Evolutionary conservation across 2,329 filamentous ascomycete genomes (phyloP).

Genomic region (Fusarium sp.): DNA sequence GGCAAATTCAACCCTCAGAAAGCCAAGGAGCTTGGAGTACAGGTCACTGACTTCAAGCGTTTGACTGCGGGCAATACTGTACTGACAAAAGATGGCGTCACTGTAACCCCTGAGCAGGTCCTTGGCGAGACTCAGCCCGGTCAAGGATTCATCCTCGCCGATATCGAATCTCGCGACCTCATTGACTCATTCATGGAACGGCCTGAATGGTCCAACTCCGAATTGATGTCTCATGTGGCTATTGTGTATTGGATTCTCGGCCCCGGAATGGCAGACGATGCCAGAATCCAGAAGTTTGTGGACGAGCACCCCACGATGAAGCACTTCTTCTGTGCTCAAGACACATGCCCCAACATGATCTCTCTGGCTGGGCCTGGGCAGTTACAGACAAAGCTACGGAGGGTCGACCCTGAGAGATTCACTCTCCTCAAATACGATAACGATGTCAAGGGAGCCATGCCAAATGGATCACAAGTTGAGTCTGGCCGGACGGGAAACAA

Average conservation of each 20-base stretch:
- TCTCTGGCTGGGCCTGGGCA: conserved; percentile 72
- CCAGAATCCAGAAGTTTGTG: conserved; percentile 75
- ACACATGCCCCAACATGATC: conserved; percentile 80
- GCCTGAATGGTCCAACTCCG: conserved; percentile 73
- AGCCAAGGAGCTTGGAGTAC: conserved; percentile 73
- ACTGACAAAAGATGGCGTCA: conserved; percentile 68
- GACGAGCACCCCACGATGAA: conserved; percentile 65
- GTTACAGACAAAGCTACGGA: conserved; percentile 74
- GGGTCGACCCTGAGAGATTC: conserved; percentile 79
- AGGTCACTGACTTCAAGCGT: conserved; percentile 62
- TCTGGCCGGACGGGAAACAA: conserved; percentile 56
- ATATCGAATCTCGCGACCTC: conserved; percentile 77
- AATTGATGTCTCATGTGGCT: conserved; percentile 73
- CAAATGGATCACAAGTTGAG: conserved; percentile 46
- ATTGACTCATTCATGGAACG: conserved; percentile 74
- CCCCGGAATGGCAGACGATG: conserved; percentile 69
- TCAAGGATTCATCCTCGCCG: conserved; percentile 79
- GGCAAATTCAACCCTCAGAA: conserved; percentile 79
- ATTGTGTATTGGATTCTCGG: conserved; percentile 86
- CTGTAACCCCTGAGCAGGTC: conserved; percentile 88
- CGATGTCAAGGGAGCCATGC: conserved; percentile 37
- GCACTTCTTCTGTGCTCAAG: conserved; percentile 81
- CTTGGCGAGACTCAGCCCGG: conserved; percentile 74
- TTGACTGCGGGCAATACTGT: conserved; percentile 73
- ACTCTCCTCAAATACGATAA: conserved; percentile 74